Evolutionary conservation across 176 grass and related monocot genomes (phyloP).

Genomic region (Lolium perenne): DNA sequence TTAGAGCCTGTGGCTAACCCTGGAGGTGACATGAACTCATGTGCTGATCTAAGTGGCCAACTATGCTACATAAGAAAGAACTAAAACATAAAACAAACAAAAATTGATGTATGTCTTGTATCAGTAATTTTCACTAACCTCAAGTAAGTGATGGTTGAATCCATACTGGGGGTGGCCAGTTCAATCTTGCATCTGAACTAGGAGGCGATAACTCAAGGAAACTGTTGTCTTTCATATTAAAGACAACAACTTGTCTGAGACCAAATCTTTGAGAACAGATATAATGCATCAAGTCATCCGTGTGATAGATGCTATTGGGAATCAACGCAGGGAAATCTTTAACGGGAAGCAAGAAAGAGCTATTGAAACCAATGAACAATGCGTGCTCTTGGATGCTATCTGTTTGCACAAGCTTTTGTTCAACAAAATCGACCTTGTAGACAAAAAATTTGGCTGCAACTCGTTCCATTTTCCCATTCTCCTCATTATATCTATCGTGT

Average conservation of each 20-base stretch:
- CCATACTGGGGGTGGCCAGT: not conserved
- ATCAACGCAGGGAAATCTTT: not conserved
- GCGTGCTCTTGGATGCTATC: not conserved
- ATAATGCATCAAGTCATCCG: not conserved
- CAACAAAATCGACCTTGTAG: not conserved
- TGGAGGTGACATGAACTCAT: no score
- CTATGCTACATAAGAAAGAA: not conserved
- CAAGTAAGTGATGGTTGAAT: slow-evolving; percentile 17
- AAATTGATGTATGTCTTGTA: not conserved
- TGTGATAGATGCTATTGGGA: not conserved
- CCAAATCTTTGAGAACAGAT: not conserved
- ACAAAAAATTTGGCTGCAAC: not conserved
- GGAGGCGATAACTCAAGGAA: not conserved
- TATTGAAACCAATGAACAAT: slow-evolving; percentile 18
- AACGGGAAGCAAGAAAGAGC: not conserved
- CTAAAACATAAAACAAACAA: not conserved
- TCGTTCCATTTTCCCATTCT: not conserved
- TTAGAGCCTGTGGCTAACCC: not conserved
- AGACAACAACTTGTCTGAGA: not conserved
- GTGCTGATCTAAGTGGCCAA: not conserved
- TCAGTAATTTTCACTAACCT: not conserved
- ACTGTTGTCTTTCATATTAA: not conserved
- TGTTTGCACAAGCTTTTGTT: not conserved
- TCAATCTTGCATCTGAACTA: not conserved
- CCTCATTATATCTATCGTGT: not conserved